Evolutionary conservation across 306 rosid genomes (phyloP).

Genomic region (Datisca glomerata): DNA sequence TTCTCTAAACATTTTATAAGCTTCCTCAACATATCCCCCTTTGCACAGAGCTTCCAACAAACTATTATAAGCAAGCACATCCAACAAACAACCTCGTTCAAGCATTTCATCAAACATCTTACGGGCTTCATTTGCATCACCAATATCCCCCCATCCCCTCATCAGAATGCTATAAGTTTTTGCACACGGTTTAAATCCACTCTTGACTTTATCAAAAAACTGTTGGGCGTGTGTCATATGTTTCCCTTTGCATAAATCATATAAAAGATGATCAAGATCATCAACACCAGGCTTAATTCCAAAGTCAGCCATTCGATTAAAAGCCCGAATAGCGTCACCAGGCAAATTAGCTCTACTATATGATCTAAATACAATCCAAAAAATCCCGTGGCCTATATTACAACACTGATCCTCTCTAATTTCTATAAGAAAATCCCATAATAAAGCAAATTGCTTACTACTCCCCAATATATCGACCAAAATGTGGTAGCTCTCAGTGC

Average conservation of each 20-base stretch:
- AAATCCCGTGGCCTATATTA: slow-evolving; percentile 36
- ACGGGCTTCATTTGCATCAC: slow-evolving; percentile 40
- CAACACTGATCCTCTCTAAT: slow-evolving; percentile 36
- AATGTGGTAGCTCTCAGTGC: slow-evolving; percentile 48
- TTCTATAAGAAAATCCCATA: slow-evolving; percentile 82
- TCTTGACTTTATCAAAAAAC: slow-evolving; percentile 52
- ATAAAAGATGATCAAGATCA: slow-evolving; percentile 67
- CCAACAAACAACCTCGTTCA: slow-evolving; percentile 40
- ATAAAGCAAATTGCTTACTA: slow-evolving; percentile 57
- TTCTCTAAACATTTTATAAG: slow-evolving; percentile 33
- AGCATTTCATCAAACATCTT: slow-evolving; percentile 72
- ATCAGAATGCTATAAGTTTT: slow-evolving; percentile 68
- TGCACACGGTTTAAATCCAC: slow-evolving; percentile 28
- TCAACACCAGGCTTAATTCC: slow-evolving; percentile 40
- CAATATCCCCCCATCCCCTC: slow-evolving; percentile 65
- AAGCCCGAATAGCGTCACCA: slow-evolving; percentile 63
- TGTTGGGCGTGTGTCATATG: slow-evolving; percentile 58
- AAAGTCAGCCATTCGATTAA: slow-evolving; percentile 66
- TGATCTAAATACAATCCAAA: slow-evolving; percentile 64
- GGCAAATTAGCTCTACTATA: slow-evolving; percentile 68
- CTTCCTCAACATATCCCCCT: slow-evolving; percentile 54
- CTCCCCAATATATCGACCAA: slow-evolving; percentile 65
- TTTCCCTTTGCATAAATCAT: slow-evolving; percentile 51
- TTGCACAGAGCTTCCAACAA: slow-evolving; percentile 62
- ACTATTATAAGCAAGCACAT: slow-evolving; percentile 61